Evolutionary conservation across 1,284 basidiomycete genomes (phyloP), one percentile per base, ranked within the genome.

Genomic region (Coriolopsis trogii): DNA sequence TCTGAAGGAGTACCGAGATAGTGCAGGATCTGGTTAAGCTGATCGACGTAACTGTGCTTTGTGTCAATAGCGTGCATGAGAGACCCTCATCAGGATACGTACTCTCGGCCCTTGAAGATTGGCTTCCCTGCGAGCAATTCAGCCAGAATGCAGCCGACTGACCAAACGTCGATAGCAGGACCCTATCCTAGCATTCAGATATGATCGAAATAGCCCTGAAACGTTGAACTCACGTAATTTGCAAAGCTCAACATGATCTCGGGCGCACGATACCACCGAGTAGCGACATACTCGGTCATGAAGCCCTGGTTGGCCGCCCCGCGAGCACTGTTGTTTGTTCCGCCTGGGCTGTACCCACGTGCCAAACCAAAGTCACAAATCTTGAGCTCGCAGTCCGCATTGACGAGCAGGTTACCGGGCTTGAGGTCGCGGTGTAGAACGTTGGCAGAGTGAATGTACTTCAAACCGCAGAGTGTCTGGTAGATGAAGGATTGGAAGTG

Each of bases 271-370:
- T 98, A 98, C 95, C 95, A 98, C 51, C 95, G 80, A 9, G 95
- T 98, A n/a, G 94, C 94, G 26, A 97, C 94, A 70, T 95, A 97
- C 73, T 99, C 97, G 0, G 97, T 99, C 97, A 99, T 99, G 75
- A 99, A 98, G 1, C 95, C 95, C 62, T 95, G 93, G 64, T 93
- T 93, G 30, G 87, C 89, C 12, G 84, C 82, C 44, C 84, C 82
- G 3, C 88, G 92, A 23, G 78, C 74, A 47, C 58, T 60, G 46
- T 49, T 60, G 42, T 39, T 54, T 24, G 53, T 52, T 50, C 65
- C 46, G 15, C 77, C 82, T 46, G 95, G 86, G 13, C 82, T 94
- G 72, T 98, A 98, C 1, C 96, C 97, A 64, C 97, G 80, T 2
- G 97, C 96, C 36, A 99, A 82, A 40, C 97, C 97, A 70, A 99